Base-by-base conservation (phyloP, 352 stramenopile species). In the Pythium aquatile region DNA sequence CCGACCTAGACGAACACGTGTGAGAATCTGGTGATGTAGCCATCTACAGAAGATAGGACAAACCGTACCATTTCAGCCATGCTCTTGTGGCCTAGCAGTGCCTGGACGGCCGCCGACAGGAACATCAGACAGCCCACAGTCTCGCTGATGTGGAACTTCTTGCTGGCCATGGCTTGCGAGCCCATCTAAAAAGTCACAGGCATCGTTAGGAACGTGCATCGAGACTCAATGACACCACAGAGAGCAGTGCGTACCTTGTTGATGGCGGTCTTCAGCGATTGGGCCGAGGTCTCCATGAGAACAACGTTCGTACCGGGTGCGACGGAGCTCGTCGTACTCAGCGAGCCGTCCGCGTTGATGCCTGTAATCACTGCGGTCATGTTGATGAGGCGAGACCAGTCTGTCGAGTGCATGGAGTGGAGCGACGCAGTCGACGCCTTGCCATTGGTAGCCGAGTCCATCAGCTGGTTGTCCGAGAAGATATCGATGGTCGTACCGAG, bases 71-170 rank as follows among this genome's bases (percentile, higher is more conserved):
- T 93, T 64, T 93, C 87, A 0, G 87, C 81, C 87, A 96, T 96
- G 72, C 81, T 92, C 66, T 93, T 91, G 67, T 93, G 83, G 14
- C 87, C 87, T 17, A 94, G 65, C 17, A 96, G 73, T n/a, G 85
- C 85, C 55, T 96, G 85, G 5, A 96, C 82, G 24, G 85, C 87
- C 11, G 87, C 85, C 10, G 87, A 96, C 14, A 96, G 68, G 70
- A 96, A 96, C 84, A 96, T 93, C 32, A 96, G 67, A 61, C 83
- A 93, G 26, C 87, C 85, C 35, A 89, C 86, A 32, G 83, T 90
- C 70, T 96, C 87, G 61, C 84, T 76, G 46, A 93, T 84, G 70
- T 88, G 77, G 63, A 94, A 93, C 61, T 91, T 91, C 67, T 87
- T 85, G 66, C 76, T 90, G 44, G 83, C 78, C 40, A 88, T 77